Percentiles rank a stretch among this genome's conserved stretches.
Conservation (phyloP, 345 rosid species). For the Carallia brachiata region DNA sequence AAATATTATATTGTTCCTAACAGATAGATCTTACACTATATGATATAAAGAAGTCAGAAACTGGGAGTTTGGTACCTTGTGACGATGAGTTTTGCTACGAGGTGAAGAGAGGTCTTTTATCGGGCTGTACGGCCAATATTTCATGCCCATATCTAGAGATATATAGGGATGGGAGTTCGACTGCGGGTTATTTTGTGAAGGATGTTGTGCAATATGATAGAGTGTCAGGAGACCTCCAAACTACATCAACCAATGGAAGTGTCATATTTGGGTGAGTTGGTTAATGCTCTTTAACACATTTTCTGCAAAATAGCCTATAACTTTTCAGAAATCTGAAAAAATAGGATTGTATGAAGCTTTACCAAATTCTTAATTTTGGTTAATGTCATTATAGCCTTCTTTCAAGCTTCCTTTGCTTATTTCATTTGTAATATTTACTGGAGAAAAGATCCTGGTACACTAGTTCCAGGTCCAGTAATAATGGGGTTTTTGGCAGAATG, state of each 20-base stretch:
- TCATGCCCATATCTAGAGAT: slow-evolving; percentile 87
- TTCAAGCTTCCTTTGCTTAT: neutral
- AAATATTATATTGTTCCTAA: neutral
- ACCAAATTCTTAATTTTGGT: neutral
- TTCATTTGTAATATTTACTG: neutral
- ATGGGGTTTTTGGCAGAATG: neutral
- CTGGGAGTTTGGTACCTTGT: slow-evolving; percentile 69
- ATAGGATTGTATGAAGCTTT: no score
- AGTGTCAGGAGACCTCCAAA: slow-evolving; percentile 86
- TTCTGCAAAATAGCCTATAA: no score
- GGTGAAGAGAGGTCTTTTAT: slow-evolving; percentile 62
- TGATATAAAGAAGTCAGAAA: slow-evolving; percentile 53
- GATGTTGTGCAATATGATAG: slow-evolving; percentile 74
- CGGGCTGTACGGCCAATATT: slow-evolving; percentile 71
- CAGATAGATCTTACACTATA: slow-evolving; percentile 85
- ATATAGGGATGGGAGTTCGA: slow-evolving; percentile 96
- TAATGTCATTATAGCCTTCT: neutral
- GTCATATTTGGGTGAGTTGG: slow-evolving; percentile 79
- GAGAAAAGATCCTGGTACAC: neutral
- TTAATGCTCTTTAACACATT: neutral
- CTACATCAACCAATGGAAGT: slow-evolving; percentile 82
- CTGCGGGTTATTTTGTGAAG: slow-evolving; percentile 78
- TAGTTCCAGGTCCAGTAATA: neutral
- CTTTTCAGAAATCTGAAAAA: no score
- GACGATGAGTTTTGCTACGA: slow-evolving; percentile 70